Percentiles rank a stretch among this genome's conserved stretches.
These are phyloP conservation scores for Arthrobotrys iridis DNA, from an alignment of 2,329 filamentous ascomycete species.

Conservation along the genomic window DNA sequence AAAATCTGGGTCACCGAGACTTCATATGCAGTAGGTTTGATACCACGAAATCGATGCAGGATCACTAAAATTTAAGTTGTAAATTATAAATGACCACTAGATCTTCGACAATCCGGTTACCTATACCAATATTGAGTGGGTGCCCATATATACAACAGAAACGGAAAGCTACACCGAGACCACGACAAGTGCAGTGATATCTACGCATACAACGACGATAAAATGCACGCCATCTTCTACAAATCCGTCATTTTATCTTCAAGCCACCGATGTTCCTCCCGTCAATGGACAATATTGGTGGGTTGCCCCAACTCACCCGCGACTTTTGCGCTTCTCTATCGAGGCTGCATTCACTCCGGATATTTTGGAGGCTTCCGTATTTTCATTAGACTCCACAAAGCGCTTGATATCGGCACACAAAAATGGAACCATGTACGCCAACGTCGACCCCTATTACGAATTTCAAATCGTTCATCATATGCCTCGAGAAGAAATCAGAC, in stretches of 20 bases:
- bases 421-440: conserved; percentile 30
- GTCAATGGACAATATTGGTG: conserved; percentile 34
- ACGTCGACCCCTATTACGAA: conserved; percentile 7
- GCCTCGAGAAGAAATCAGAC: not conserved
- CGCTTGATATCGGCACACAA: conserved; percentile 9
- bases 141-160: not conserved
- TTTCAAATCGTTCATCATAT: conserved; percentile 21
- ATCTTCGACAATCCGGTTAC: not conserved
- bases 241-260: conserved; percentile 28
- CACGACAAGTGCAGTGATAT: not conserved
- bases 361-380: conserved; percentile 15
- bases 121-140: conserved; percentile 31
- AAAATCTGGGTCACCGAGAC: conserved; percentile 3
- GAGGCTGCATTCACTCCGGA: conserved; percentile 18
- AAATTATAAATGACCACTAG: not conserved
- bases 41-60: not conserved
- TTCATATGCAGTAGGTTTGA: not conserved
- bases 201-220: conserved; percentile 29
- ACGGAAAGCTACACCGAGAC: conserved; percentile 6
- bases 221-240: conserved; percentile 27
- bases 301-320: not conserved
- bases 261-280: conserved; percentile 25
- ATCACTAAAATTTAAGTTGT: not conserved
- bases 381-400: conserved; percentile 18
- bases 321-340: conserved; percentile 12